These are phyloP conservation scores for Chlamydomonas schloesseri DNA, from an alignment of 139 green algal species.

Conservation along the genomic window DNA sequence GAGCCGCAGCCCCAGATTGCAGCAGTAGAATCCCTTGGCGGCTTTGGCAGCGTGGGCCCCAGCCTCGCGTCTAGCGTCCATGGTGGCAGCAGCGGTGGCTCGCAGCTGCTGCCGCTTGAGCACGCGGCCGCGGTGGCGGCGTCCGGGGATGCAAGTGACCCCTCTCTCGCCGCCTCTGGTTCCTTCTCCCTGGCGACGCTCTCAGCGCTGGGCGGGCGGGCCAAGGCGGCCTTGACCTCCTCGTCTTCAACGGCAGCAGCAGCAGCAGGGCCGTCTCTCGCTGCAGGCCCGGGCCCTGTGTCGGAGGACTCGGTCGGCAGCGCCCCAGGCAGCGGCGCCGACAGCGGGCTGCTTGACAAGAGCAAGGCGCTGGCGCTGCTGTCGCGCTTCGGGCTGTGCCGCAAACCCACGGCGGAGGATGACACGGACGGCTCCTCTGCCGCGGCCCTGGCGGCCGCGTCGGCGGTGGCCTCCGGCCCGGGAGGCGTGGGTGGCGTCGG, in stretches of 20 bases:
- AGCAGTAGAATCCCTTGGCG: too few relatives aligned
- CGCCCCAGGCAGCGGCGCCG: background rate
- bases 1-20: background rate
- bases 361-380: slow-evolving; percentile 41
- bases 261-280: slow-evolving; percentile 36
- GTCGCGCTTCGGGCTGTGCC: slow-evolving; percentile 65
- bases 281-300: background rate
- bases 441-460: background rate
- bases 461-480: too few relatives aligned
- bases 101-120: too few relatives aligned
- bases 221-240: background rate
- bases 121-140: too few relatives aligned
- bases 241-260: slow-evolving; percentile 12
- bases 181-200: slow-evolving; percentile 3
- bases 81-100: too few relatives aligned
- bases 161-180: background rate
- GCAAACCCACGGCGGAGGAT: slow-evolving; percentile 22
- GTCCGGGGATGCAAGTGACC: too few relatives aligned
- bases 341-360: slow-evolving; percentile 28
- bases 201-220: background rate
- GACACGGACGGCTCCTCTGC: background rate
- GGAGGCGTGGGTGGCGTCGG: too few relatives aligned
- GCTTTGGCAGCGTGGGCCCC: too few relatives aligned
- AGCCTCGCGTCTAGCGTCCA: too few relatives aligned
- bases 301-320: background rate